Conservation (phyloP, 371 early-diverging fungal genomes). For the Mortierella sp. region DNA sequence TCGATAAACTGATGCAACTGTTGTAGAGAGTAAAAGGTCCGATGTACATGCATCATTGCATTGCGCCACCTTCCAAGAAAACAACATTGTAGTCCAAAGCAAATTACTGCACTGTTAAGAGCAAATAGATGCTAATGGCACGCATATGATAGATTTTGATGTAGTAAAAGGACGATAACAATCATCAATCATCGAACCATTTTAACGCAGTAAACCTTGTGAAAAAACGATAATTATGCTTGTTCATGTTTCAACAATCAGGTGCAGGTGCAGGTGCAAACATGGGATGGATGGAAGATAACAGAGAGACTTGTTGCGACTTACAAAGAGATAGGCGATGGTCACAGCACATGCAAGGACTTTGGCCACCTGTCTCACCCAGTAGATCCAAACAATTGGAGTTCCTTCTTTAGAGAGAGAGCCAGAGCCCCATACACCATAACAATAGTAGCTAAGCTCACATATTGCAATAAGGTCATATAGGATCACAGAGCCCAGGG, state of each 20-base stretch:
- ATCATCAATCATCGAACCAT: not conserved
- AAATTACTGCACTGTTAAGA: not conserved
- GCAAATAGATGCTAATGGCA: not conserved
- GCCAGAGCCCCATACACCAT: conserved; percentile 39
- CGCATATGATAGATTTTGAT: not conserved
- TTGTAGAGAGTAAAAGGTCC: not conserved
- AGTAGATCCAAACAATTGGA: conserved; percentile 49
- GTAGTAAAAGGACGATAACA: not conserved
- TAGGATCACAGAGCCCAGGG: conserved; percentile 46
- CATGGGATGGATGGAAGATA: not conserved
- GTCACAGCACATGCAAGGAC: conserved; percentile 39
- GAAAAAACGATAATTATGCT: not conserved
- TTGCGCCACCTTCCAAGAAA: not conserved
- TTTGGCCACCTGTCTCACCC: conserved; percentile 51
- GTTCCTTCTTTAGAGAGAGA: conserved; percentile 16
- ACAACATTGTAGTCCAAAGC: not conserved
- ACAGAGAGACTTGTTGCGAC: too few relatives aligned
- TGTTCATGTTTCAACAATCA: too few relatives aligned
- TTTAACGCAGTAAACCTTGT: not conserved
- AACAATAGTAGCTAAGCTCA: conserved; percentile 49
- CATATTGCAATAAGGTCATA: conserved; percentile 46
- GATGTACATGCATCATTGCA: not conserved
- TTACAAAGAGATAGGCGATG: conserved; percentile 56
- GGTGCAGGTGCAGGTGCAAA: too few relatives aligned
- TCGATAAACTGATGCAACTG: conserved; percentile 12